A percentile compares a stretch with the other conserved stretches of the same genome.
phyloP scores from a whole-genome alignment of 2,329 filamentous ascomycete genomes.

The Calonectria crousiana region DNA sequence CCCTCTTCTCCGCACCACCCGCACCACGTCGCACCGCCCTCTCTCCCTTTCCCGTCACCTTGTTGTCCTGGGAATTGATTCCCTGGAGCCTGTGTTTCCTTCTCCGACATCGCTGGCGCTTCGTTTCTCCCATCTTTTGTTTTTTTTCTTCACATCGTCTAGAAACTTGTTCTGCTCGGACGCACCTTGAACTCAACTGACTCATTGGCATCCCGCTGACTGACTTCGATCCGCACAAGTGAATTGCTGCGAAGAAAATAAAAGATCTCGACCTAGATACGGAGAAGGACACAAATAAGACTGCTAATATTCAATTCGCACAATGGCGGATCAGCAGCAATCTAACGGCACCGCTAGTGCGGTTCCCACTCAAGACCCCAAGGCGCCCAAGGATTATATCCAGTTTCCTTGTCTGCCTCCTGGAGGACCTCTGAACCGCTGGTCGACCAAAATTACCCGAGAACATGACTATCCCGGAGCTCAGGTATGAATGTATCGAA shows the following conservation, averaged over 20 bases:
- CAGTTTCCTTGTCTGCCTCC: conserved; percentile 65
- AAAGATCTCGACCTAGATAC: not conserved
- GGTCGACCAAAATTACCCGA: conserved; percentile 84
- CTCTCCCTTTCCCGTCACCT: conserved; percentile 2
- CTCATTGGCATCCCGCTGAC: not conserved
- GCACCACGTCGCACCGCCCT: conserved; percentile 9
- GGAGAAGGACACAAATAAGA: not conserved
- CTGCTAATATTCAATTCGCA: not conserved
- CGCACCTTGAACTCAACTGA: not conserved
- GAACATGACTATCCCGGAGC: conserved; percentile 93
- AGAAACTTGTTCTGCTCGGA: not conserved
- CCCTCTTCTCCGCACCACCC: conserved; percentile 15
- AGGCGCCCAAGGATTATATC: conserved; percentile 64
- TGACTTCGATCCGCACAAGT: not conserved
- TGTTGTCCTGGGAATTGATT: conserved; percentile 6
- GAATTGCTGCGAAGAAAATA: not conserved
- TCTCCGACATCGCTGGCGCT: conserved; percentile 29
- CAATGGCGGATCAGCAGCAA: conserved; percentile 44
- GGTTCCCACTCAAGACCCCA: conserved; percentile 52
- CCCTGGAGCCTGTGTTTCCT: not conserved
- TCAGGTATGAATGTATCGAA: conserved; percentile 67
- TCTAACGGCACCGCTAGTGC: conserved; percentile 23
- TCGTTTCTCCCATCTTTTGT: not conserved
- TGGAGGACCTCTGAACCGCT: conserved; percentile 79
- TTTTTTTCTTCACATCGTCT: not conserved